These are phyloP conservation scores for Ascochyta lentis DNA, from an alignment of 2,329 filamentous ascomycete species.

Conservation along the genomic window DNA sequence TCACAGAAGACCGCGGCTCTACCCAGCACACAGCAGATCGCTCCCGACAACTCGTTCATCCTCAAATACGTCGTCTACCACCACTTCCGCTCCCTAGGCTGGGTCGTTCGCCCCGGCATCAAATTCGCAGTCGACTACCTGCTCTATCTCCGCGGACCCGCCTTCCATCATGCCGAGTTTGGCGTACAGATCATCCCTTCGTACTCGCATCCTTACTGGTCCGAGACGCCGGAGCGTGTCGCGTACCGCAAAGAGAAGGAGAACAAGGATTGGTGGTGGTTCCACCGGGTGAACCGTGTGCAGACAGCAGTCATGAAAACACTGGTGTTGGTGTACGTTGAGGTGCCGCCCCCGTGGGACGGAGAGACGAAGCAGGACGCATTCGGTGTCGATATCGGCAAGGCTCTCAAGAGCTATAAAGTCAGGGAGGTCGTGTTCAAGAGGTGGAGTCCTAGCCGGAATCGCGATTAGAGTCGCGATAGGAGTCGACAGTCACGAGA, in stretches of 20 bases:
- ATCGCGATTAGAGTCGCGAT: constrained; percentile 58
- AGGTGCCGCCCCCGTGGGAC: constrained; percentile 74
- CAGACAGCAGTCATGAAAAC: constrained; percentile 91
- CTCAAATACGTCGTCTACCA: constrained; percentile 90
- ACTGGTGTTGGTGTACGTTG: constrained; percentile 87
- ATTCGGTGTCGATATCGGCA: constrained; percentile 62
- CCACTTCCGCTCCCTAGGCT: constrained; percentile 93
- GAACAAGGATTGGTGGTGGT: constrained; percentile 74
- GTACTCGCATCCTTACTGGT: constrained; percentile 78
- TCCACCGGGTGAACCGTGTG: constrained; percentile 89
- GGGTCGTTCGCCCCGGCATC: constrained; percentile 89
- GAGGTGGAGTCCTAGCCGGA: constrained; percentile 85
- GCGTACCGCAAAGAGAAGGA: constrained; percentile 59
- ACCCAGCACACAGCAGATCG: constrained; percentile 50
- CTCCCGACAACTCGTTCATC: constrained; percentile 83
- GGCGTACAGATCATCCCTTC: constrained; percentile 84
- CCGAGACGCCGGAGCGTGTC: constrained; percentile 53
- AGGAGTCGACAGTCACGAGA: no score
- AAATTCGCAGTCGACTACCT: constrained; percentile 96
- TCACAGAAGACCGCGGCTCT: constrained; percentile 12
- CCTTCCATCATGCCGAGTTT: constrained; percentile 95
- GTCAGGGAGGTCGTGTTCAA: constrained; percentile 81
- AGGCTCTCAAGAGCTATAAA: constrained; percentile 71
- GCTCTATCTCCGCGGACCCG: constrained; percentile 91
- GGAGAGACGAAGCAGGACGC: constrained; percentile 50